Evolutionary conservation across 2,329 filamentous ascomycete genomes (phyloP).

Genomic region (Venturia oleaginea): DNA sequence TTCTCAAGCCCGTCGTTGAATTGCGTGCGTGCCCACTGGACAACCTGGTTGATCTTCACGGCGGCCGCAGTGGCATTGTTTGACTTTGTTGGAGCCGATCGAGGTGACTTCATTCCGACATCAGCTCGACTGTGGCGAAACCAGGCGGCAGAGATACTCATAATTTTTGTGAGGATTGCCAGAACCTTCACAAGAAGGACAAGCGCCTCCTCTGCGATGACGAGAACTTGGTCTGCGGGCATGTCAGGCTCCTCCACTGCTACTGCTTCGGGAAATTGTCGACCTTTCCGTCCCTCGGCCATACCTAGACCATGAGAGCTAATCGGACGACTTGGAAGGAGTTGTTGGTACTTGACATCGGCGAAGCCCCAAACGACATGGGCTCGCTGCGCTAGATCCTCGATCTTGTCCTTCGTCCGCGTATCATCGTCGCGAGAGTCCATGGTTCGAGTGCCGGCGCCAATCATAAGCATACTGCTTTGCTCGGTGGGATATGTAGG

Average conservation of each 20-base stretch:
- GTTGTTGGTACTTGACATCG: constrained; percentile 95
- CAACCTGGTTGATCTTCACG: constrained; percentile 78
- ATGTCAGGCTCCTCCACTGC: constrained; percentile 64
- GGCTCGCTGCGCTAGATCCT: constrained; percentile 85
- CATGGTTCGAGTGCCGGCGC: constrained; percentile 53
- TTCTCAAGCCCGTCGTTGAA: constrained; percentile 98
- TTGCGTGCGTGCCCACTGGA: constrained; percentile 86
- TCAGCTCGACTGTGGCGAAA: constrained; percentile 74
- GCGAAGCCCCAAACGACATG: constrained; percentile 97
- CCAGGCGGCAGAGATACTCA: constrained; percentile 91
- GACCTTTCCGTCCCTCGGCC: constrained; percentile 18
- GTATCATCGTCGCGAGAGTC: constrained; percentile 66
- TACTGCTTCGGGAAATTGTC: constrained; percentile 32
- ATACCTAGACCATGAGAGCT: constrained; percentile 59
- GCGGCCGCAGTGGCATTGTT: constrained; percentile 36
- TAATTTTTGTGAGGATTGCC: constrained; percentile 80
- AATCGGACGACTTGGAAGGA: constrained; percentile 81
- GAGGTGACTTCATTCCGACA: constrained; percentile 27
- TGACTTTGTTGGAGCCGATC: constrained; percentile 23
- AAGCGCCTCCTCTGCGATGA: constrained; percentile 85
- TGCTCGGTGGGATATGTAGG: constrained; percentile 67
- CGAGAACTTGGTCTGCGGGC: constrained; percentile 75
- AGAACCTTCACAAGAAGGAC: constrained; percentile 95
- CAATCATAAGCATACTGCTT: constrained; percentile 56
- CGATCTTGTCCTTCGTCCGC: constrained; percentile 68